Evolutionary conservation across 176 grass and related monocot genomes (phyloP), one percentile per base, ranked within the genome.

Genomic region (Carex pumila): DNA sequence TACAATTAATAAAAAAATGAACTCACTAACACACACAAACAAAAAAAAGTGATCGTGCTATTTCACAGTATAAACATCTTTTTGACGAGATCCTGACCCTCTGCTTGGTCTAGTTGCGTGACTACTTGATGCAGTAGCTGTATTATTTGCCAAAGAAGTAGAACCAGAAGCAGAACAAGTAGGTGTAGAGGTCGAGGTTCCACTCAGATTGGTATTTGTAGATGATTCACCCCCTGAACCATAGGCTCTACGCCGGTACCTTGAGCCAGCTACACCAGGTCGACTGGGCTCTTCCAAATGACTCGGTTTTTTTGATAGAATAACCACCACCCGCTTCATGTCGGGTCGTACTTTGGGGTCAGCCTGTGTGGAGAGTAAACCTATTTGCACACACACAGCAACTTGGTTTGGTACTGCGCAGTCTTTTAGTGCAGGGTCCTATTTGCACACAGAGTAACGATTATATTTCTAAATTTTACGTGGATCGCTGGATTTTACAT

Each of bases 251-350:
- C 86, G 81, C 17, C 85, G 63, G 71, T 89, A 95, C 37, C 96
- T 88, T 15, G 93, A 88, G 2, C 91, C 87, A 0, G 91, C 85
- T 21, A 84, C 80, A 11, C 90, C 96, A 0, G 96, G 96, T 80
- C 88, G 63, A 29, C 80, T 92, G 41, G 96, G 96, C 66, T 95
- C 93, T 65, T 95, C 93, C 8, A 99, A 70, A 41, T 85, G 88
- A 77, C 88, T 93, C 17, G 88, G 91, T 76, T 88, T 95, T 71
- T 90, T 94, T 47, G 93, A 99, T 22, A 99, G 80, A 63, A 92
- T 90, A 47, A 99, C 86, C 4, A 93, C 88, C 17, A 94, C 91
- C 49, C 91, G 84, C 84, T 92, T 99, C 96, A 99, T 99, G 91
- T 95, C 91, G 4, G 90, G 96, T 15, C 96, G 86, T 55, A 85